Evolutionary conservation across 441 rosid genomes (phyloP), one percentile per base, ranked within the genome.

Genomic region (Manihot esculenta): DNA sequence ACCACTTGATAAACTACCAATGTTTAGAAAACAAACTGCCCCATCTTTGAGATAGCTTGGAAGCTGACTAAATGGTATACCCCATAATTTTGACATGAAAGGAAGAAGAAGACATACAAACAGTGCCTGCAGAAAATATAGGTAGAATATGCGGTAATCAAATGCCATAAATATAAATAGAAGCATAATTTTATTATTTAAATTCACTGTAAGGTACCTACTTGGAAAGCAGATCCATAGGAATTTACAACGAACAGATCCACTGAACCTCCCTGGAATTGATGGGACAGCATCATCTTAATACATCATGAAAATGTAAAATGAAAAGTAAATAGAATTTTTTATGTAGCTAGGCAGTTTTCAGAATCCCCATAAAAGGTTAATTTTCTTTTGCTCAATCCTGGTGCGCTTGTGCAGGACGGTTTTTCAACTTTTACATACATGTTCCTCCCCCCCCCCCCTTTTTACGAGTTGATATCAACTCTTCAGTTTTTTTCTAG

Each of bases 81-180:
- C 98, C 98, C 98, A 91, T 72, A 93, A 80, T 80, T 91, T 93
- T n/a, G 98, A 93, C 81, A 93, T 77, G 76, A 93, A 89, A 49
- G 98, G 98, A 56, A 91, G 89, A 62, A 93, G 91, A 76, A 91
- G 83, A 76, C 84, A 88, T 47, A 93, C 77, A 72, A 92, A 91
- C 58, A 91, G 49, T 58, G 94, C 94, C 97, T 93, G 83, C 66
- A 84, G 50, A 71, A 79, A 48, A 70, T 80, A 78, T 3, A 63
- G 20, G 72, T 54, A 63, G 11, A 64, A 62, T 65, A 68, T 72
- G 49, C 62, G 35, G 77, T n/a, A 69, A 67, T 71, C 11, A 42
- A 59, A 53, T 42, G 26, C 49, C 65, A 20, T 62, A 62, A 62
- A 14, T 61, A 55, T 10, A 41, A 35, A 57, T 58, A 49, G 42